A percentile compares a stretch with the other conserved stretches of the same genome.
Conservation (phyloP, 352 stramenopile genomes). For the Phytophthora pini region DNA sequence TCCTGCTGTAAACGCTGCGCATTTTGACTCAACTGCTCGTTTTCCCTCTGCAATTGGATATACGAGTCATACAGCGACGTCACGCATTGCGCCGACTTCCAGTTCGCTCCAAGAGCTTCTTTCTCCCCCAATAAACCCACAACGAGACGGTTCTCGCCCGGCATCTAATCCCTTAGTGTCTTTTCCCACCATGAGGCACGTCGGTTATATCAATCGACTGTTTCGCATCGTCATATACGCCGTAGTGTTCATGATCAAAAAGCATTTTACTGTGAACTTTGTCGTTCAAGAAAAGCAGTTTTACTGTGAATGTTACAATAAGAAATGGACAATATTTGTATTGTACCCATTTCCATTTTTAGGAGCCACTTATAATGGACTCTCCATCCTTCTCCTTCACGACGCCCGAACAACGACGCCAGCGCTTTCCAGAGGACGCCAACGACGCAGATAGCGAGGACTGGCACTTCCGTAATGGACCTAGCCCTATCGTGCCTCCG, state of each 20-base stretch:
- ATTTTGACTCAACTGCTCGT: slow-evolving; percentile 42
- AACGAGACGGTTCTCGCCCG: too few relatives aligned
- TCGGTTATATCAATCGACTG: too few relatives aligned
- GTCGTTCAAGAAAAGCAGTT: too few relatives aligned
- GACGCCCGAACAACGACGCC: slow-evolving; percentile 28
- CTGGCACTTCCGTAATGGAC: slow-evolving; percentile 26
- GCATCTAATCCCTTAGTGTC: too few relatives aligned
- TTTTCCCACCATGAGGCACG: too few relatives aligned
- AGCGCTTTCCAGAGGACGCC: not conserved
- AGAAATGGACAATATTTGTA: too few relatives aligned
- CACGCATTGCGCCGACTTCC: slow-evolving; percentile 77
- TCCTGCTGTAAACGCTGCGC: slow-evolving; percentile 17
- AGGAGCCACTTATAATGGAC: not conserved
- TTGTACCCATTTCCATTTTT: too few relatives aligned
- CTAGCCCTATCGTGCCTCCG: slow-evolving; percentile 25
- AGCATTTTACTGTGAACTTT: too few relatives aligned
- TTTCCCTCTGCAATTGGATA: slow-evolving; percentile 57
- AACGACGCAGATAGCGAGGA: slow-evolving; percentile 19
- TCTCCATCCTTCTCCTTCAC: slow-evolving; percentile 30
- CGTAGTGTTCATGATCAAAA: too few relatives aligned
- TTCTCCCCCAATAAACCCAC: slow-evolving; percentile 8
- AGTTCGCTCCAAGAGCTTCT: slow-evolving; percentile 50
- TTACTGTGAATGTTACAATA: too few relatives aligned
- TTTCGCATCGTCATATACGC: too few relatives aligned
- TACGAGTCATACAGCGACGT: slow-evolving; percentile 83